A percentile compares a stretch with the other conserved stretches of the same genome.
These are phyloP conservation scores for Nicotiana noctiflora DNA, from an alignment of 257 asterid genomes.

Conservation along the genomic window DNA sequence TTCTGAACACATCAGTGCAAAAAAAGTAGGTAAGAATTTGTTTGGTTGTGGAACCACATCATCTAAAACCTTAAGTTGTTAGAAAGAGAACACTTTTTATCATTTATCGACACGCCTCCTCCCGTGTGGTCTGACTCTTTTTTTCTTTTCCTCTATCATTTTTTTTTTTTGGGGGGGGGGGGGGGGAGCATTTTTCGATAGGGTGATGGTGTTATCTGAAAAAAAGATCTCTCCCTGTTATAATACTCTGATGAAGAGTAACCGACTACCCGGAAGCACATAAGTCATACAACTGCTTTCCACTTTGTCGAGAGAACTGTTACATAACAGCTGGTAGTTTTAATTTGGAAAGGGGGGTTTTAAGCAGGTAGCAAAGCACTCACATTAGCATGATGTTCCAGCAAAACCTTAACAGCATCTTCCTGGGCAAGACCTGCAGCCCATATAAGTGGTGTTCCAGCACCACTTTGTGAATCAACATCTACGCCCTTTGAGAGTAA, in stretches of 20 bases:
- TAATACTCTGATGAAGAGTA: not conserved
- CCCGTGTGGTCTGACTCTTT: not conserved
- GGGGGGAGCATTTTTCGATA: not conserved
- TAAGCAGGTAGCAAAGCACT: slow-evolving; percentile 12
- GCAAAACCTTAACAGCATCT: slow-evolving; percentile 69
- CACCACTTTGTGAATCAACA: slow-evolving; percentile 83
- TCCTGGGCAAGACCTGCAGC: slow-evolving; percentile 92
- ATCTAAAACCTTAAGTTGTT: not conserved
- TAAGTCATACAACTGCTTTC: not conserved
- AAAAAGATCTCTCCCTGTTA: not conserved
- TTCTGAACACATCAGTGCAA: not conserved
- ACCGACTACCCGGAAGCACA: not conserved
- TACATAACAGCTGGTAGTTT: not conserved
- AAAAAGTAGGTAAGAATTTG: not conserved
- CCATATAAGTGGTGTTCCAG: slow-evolving; percentile 91
- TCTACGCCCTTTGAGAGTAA: slow-evolving; percentile 55
- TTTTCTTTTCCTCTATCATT: too few relatives aligned
- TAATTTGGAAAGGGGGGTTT: not conserved
- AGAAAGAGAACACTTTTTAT: not conserved
- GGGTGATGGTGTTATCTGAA: not conserved
- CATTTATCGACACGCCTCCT: not conserved
- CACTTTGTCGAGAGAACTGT: not conserved
- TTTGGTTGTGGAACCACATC: not conserved
- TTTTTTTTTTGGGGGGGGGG: not conserved
- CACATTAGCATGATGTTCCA: slow-evolving; percentile 80